Base-by-base conservation (phyloP, 2,329 filamentous ascomycete species). In the Moelleriella libera region DNA sequence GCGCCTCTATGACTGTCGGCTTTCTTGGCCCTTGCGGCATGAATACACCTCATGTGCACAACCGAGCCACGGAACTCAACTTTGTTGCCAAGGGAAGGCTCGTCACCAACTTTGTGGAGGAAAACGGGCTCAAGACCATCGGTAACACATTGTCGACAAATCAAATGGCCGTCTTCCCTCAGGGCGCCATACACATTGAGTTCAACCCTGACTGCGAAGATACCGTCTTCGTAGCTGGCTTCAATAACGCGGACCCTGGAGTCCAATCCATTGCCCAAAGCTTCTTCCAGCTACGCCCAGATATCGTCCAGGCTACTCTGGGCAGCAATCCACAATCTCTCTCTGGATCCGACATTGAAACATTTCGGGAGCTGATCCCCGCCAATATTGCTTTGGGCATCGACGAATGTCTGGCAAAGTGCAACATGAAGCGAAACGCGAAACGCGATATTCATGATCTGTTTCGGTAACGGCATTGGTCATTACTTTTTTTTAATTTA, bases 161-260 rank as follows among this genome's bases (percentile, higher is more conserved):
- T 50, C 64, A 71, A 50, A 71, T 72, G 65, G 62, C 66, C 9
- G 65, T 72, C 9, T 74, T 75, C 56, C 71, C 70, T 2, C 64
- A 70, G 52, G 73, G 72, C 5, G 64, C 67, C 4, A 61, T 74
- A 8, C 72, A 76, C 53, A 66, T 68, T 2, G 68, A 75, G 51
- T 74, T 69, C 57, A 76, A 76, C 57, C 70, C 71, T 2, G 64
- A 69, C 49, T 75, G 73, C 55, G 61, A 64, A 40, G 61, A 66
- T 14, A 63, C 71, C 14, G 63, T 69, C 6, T 74, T 74, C 53
- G 66, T 74, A 5, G 71, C 71, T 5, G 64, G 62, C 4, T 74
- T 74, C 56, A 65, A 65, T 47, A 58, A 57, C n/a, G 62, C 66
- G 45, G 71, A 74, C 51, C 68, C 69, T 4, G 71, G 71, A 32